These are phyloP conservation scores for Talaromyces adpressus DNA, from an alignment of 495 filamentous ascomycete species.

Conservation along the genomic window DNA sequence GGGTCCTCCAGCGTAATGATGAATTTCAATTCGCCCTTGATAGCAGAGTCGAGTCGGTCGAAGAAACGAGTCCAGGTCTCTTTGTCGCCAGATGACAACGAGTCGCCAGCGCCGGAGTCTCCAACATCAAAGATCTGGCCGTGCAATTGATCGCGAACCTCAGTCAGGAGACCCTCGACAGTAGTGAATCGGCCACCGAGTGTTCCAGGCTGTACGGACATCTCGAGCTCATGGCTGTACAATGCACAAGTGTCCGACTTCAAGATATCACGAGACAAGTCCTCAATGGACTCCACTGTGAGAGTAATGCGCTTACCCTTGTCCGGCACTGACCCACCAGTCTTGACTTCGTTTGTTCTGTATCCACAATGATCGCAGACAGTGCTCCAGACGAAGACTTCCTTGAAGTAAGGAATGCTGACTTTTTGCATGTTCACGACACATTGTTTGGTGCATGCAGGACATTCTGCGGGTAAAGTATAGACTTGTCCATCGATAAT, in stretches of 20 bases:
- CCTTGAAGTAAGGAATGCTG: slow-evolving; percentile 92
- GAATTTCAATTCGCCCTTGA: slow-evolving; percentile 75
- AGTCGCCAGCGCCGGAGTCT: slow-evolving; percentile 64
- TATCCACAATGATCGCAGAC: slow-evolving; percentile 89
- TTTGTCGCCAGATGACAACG: slow-evolving; percentile 53
- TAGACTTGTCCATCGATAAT: slow-evolving; percentile 88
- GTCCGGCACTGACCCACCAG: slow-evolving; percentile 84
- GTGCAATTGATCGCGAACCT: slow-evolving; percentile 82
- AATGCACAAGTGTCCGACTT: slow-evolving; percentile 91
- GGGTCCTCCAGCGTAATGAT: slow-evolving; percentile 84
- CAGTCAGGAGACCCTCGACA: slow-evolving; percentile 87
- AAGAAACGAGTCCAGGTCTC: slow-evolving; percentile 80
- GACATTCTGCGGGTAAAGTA: slow-evolving; percentile 81
- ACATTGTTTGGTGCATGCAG: slow-evolving; percentile 77
- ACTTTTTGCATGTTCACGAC: slow-evolving; percentile 92
- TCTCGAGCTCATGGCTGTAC: slow-evolving; percentile 73
- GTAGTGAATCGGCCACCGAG: slow-evolving; percentile 97
- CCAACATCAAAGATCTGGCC: slow-evolving; percentile 76
- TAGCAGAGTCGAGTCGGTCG: slow-evolving; percentile 61
- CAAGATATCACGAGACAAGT: slow-evolving; percentile 86
- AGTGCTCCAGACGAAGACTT: slow-evolving; percentile 86
- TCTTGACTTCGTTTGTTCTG: slow-evolving; percentile 91
- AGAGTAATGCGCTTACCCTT: slow-evolving; percentile 81
- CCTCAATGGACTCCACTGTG: slow-evolving; percentile 60
- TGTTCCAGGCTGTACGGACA: slow-evolving; percentile 82